Evolutionary conservation across 208 protist genomes (phyloP), one percentile per base, ranked within the genome.

Genomic region (Crithidia thermophila): DNA sequence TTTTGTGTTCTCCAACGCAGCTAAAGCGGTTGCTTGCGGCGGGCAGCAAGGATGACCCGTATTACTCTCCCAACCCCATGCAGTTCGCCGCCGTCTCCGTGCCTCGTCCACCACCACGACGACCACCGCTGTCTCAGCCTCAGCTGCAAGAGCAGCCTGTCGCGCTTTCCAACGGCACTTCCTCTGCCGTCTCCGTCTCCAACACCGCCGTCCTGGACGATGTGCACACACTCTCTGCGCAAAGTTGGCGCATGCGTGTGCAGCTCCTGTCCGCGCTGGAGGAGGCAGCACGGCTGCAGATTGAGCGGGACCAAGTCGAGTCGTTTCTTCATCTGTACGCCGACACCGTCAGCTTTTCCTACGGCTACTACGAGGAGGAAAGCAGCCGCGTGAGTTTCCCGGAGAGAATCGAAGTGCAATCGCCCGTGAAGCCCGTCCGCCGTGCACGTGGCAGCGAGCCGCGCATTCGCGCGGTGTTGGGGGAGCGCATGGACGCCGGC

Each of bases 401-500:
- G n/a, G n/a, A n/a, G n/a, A n/a, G n/a, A n/a, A n/a, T n/a, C n/a
- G n/a, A n/a, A n/a, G n/a, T n/a, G n/a, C n/a, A n/a, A n/a, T n/a
- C n/a, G n/a, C n/a, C n/a, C n/a, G n/a, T n/a, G n/a, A n/a, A n/a
- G n/a, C 42, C 33, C 25, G 2, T 6, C 50, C 6, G 42, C 36
- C 57, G 10, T 7, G 18, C 10, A 16, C 27, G 28, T 34, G 1
- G 40, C 10, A 3, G n/a, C 6, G 62, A 67, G 46, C 47, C 67
- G 7, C 33, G 8, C 49, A 64, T 84, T 2, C 39, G 43, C 14
- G 50, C 60, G 0, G 81, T 91, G 9, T 46, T 88, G 5, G 85
- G 81, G 0, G 85, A 88, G 37, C 72, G 72, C 27, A 77, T 69
- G 42, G 63, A 63, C 18, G 28, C 64, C 2, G 21, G 71, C 9